Evolutionary conservation across 1,284 basidiomycete genomes (phyloP), one percentile per base, ranked within the genome.

Genomic region (Ustanciosporium gigantosporum): DNA sequence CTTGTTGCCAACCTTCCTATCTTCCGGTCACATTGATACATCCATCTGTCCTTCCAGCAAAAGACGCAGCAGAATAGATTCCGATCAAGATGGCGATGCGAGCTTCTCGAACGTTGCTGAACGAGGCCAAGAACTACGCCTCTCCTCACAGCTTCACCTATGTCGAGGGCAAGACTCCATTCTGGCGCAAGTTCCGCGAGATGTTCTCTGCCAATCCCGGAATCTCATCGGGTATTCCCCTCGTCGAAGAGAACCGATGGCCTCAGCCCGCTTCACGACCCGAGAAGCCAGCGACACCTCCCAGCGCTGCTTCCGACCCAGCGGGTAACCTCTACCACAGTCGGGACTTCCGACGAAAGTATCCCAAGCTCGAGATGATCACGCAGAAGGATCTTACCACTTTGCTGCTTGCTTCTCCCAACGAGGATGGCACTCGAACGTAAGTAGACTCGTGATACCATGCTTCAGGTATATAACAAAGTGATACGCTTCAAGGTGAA

Each of bases 211-310:
- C 92, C 66, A 91, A 93, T 80, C 90, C 91, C 31, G 87, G 89
- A 76, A 94, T 95, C 77, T 93, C 91, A 14, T 87, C 84, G 59
- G 92, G 92, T 79, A 84, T 95, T n/a, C 92, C 92, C 21, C 82
- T 90, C 14, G 38, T 53, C 86, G 38, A 80, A 80, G 43, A 86
- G 60, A 83, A 92, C 80, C 85, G 92, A 70, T 88, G 86, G 77
- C 93, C 92, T 25, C 88, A 85, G 48, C 92, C 92, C 46, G 92
- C 79, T 13, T 91, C 90, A 9, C 82, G 92, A 41, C 87, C 89
- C 21, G 93, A 95, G 81, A 83, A 82, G 68, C 91, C 92, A 70
- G 82, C 86, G 14, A 88, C 88, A 0, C 89, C 92, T 13, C 90
- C 92, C 2, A 92, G 90, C 89, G 86, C 70, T 69, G 59, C 58